Base-by-base conservation (phyloP, 371 early-diverging fungal species). In the Dinochytrium kinnereticum region DNA sequence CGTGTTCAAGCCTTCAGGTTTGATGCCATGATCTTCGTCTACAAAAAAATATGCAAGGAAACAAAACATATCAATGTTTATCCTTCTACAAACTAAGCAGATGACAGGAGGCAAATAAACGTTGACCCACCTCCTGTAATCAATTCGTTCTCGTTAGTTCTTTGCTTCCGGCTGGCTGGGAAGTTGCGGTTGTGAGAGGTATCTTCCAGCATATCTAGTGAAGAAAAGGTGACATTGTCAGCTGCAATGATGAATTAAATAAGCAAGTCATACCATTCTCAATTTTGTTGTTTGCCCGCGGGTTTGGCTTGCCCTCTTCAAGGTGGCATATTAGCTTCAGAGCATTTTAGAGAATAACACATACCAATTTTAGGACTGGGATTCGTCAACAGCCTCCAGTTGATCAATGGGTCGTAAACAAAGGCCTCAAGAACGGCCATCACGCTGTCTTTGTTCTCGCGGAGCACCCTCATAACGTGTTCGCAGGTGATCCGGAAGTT, bases 351-450 rank as follows among this genome's bases (percentile, higher is more conserved):
- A 66, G 2, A 64, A 31, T 15, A 1, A 50, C 1, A 21, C 50
- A 28, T 69, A 82, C 81, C 83, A 30, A 66, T 67, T 51, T 81
- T 78, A 0, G 86, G 84, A 71, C 84, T 87, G 10, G 81, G 79
- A 37, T 81, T 79, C 28, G 78, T 78, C 61, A 87, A 68, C 66
- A 89, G 76, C 44, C 94, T 89, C 98, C 97, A 97, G 72, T 96
- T 97, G 81, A 98, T 96, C 70, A 98, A 82, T 2, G 99, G 99
- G 77, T 98, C 99, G 80, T 96, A 95, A 2, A 98, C 97, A 81
- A 98, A 98, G 13, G 99, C 98, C 78, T 98, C 98, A 51, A 98
- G 82, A 1, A 98, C 97, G 53, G 99, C 99, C 98, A 98, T 97
- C 78, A 98, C 82, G 80, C 93, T 93, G 74, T 98, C 99, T 76